Percentiles rank a stretch among this genome's conserved stretches.
These are phyloP conservation scores for Ascochyta rabiei DNA, from an alignment of 2,329 filamentous ascomycete species.

Conservation along the genomic window DNA sequence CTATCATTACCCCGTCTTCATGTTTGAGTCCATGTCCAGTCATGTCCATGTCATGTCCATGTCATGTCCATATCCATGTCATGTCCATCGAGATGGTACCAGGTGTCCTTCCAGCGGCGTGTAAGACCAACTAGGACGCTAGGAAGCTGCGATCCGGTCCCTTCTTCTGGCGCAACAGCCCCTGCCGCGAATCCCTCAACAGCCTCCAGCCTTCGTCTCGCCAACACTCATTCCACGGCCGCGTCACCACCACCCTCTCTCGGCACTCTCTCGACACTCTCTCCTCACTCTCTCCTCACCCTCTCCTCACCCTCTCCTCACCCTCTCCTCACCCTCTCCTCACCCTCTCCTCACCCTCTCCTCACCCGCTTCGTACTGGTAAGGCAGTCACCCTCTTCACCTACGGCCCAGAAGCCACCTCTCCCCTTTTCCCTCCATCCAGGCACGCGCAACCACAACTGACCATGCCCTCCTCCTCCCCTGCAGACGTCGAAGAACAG, in stretches of 20 bases:
- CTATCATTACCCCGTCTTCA: conserved; percentile 8
- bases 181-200: conserved; percentile 3
- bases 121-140: conserved; percentile 8
- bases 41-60: too few relatives aligned
- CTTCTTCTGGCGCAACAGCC: conserved; percentile 7
- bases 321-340: conserved; percentile 14
- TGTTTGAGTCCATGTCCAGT: neutral
- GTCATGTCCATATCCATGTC: too few relatives aligned
- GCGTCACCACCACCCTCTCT: conserved; percentile 30
- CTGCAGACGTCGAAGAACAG: conserved; percentile 37
- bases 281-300: conserved; percentile 14
- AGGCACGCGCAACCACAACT: conserved; percentile 21
- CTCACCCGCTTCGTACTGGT: conserved; percentile 19
- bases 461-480: conserved; percentile 37
- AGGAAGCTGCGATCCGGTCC: conserved; percentile 1
- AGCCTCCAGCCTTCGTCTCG: too few relatives aligned
- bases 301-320: conserved; percentile 7
- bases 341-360: conserved; percentile 12
- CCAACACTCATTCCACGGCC: conserved; percentile 26
- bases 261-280: too few relatives aligned
- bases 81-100: neutral
- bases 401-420: conserved; percentile 41
- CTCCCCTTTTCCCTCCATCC: conserved; percentile 15
- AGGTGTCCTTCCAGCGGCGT: neutral
- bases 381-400: conserved; percentile 31